A percentile compares a stretch with the other conserved stretches of the same genome.
phyloP scores from a whole-genome alignment of 768 basidiomycete species.

The Russula ochroleuca region DNA sequence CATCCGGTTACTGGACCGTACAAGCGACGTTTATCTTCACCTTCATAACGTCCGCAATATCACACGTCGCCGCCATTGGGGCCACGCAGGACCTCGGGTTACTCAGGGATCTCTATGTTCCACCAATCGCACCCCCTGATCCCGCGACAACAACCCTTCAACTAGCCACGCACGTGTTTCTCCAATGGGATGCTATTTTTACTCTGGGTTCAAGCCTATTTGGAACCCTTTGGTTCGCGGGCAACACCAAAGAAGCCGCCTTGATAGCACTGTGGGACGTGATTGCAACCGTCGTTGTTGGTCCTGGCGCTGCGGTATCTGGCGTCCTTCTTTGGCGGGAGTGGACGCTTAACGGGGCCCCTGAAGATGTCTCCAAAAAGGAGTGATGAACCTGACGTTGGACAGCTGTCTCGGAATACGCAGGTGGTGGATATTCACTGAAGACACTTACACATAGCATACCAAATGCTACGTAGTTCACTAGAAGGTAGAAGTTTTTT shows the following conservation, averaged over 20 bases:
- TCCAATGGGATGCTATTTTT: slow-evolving; percentile 24
- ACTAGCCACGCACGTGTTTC: slow-evolving; percentile 9
- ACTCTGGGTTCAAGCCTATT: slow-evolving; percentile 16
- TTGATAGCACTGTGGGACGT: slow-evolving; percentile 18
- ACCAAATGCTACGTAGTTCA: too few species aligned
- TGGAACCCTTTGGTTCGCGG: slow-evolving; percentile 24
- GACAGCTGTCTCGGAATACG: neutral
- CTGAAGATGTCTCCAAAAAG: neutral
- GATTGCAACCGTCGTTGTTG: slow-evolving; percentile 12
- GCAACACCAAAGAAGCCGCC: neutral
- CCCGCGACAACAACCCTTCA: slow-evolving; percentile 11
- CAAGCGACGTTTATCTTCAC: slow-evolving; percentile 23
- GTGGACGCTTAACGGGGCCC: slow-evolving; percentile 15
- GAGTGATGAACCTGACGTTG: neutral
- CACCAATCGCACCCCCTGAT: slow-evolving; percentile 6
- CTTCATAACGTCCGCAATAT: slow-evolving; percentile 16
- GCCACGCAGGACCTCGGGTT: slow-evolving; percentile 1
- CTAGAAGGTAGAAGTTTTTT: too few species aligned
- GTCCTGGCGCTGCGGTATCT: slow-evolving; percentile 25
- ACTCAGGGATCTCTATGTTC: slow-evolving; percentile 18
- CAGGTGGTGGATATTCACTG: neutral
- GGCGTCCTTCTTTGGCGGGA: slow-evolving; percentile 25
- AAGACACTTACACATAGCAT: too few species aligned
- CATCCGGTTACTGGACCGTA: slow-evolving; percentile 24
- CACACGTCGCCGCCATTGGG: slow-evolving; percentile 17